These are phyloP conservation scores for Calcarisporium arbuscula DNA, from an alignment of 2,329 filamentous ascomycete species.

Conservation along the genomic window DNA sequence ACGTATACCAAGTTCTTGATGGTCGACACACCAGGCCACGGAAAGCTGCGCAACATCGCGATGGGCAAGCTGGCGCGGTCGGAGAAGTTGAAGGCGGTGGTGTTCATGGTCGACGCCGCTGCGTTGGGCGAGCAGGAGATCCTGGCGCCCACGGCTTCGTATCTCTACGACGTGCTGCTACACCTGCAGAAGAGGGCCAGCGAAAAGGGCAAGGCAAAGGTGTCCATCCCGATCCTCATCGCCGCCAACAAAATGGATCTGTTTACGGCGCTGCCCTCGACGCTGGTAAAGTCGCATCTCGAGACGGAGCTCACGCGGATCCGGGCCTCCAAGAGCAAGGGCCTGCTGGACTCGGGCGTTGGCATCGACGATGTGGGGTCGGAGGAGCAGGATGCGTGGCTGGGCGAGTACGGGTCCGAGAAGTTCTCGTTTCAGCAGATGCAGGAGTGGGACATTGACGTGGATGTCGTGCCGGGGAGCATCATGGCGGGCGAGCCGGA, in stretches of 20 bases:
- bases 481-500: conserved; percentile 60
- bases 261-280: conserved; percentile 81
- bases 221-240: conserved; percentile 65
- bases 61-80: conserved; percentile 41
- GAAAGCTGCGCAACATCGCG: conserved; percentile 75
- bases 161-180: conserved; percentile 85
- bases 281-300: conserved; percentile 65
- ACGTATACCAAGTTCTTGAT: conserved; percentile 66
- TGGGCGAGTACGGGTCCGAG: conserved; percentile 73
- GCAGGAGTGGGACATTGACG: conserved; percentile 72
- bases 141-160: conserved; percentile 69
- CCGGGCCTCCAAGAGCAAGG: conserved; percentile 69
- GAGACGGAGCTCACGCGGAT: conserved; percentile 79
- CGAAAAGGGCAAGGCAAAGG: conserved; percentile 24
- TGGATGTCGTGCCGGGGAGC: conserved; percentile 73
- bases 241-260: conserved; percentile 95
- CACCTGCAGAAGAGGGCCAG: conserved; percentile 68
- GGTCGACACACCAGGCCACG: conserved; percentile 89
- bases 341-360: conserved; percentile 75
- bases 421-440: conserved; percentile 77
- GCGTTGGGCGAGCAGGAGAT: conserved; percentile 52
- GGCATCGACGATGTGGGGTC: conserved; percentile 53
- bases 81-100: conserved; percentile 59
- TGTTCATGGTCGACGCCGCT: conserved; percentile 87
- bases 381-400: conserved; percentile 75